These are phyloP conservation scores for Echeveria elegans DNA, from an alignment of 164 flowering plant species.

Conservation along the genomic window DNA sequence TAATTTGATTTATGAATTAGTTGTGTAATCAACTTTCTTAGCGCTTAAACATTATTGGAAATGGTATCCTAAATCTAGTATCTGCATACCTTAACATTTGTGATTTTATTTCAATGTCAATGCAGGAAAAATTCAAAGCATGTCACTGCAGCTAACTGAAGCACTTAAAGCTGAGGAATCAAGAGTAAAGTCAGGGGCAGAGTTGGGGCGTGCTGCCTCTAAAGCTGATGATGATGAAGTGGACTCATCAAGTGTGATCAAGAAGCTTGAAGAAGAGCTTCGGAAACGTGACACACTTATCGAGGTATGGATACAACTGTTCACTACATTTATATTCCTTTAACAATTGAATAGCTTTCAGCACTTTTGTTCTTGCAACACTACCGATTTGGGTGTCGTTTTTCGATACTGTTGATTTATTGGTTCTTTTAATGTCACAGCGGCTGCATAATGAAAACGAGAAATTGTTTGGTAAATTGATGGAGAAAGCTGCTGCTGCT, in stretches of 20 bases:
- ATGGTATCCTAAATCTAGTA: too few species aligned
- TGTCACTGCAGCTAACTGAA: slow-evolving; percentile 57
- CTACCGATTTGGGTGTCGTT: not conserved
- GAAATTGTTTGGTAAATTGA: slow-evolving; percentile 78
- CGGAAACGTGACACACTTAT: slow-evolving; percentile 87
- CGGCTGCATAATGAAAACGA: slow-evolving; percentile 97
- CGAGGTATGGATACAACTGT: slow-evolving; percentile 40
- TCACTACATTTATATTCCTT: too few species aligned
- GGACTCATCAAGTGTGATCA: slow-evolving; percentile 62
- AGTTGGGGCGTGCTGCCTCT: slow-evolving; percentile 26
- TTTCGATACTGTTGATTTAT: not conserved
- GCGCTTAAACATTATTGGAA: not conserved
- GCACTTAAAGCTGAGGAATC: slow-evolving; percentile 40
- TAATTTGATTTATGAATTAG: too few species aligned
- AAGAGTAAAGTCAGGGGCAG: slow-evolving; percentile 30
- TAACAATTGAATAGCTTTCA: not conserved
- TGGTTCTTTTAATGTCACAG: slow-evolving; percentile 29
- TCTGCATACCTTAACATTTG: not conserved
- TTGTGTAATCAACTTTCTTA: too few species aligned
- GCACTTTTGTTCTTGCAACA: not conserved
- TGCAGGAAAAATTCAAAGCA: slow-evolving; percentile 56
- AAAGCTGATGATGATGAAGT: slow-evolving; percentile 34
- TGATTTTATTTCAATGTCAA: not conserved
- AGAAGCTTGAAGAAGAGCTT: slow-evolving; percentile 92
- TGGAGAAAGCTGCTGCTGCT: slow-evolving; percentile 61